Conservation (phyloP, 2,329 filamentous ascomycete genomes). For the Diaporthe vexans region DNA sequence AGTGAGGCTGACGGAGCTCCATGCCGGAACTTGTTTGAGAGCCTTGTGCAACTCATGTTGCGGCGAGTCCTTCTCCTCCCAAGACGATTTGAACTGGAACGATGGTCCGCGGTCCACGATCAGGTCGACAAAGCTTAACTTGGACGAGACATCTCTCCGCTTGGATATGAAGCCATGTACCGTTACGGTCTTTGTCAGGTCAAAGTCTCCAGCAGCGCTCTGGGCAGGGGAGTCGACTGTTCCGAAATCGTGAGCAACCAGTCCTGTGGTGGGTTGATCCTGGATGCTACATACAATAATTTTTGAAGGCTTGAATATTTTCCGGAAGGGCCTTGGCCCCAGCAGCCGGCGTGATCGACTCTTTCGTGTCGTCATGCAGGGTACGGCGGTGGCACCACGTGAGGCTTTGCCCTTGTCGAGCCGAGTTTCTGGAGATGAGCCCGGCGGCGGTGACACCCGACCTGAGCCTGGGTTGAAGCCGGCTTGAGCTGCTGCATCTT, state of each 20-base stretch:
- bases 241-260: slow-evolving; percentile 35
- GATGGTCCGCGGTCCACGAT: slow-evolving; percentile 48
- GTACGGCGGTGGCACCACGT: not conserved
- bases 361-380: slow-evolving; percentile 12
- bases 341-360: not conserved
- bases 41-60: slow-evolving; percentile 54
- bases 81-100: slow-evolving; percentile 60
- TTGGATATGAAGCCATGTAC: slow-evolving; percentile 81
- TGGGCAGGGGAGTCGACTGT: slow-evolving; percentile 51
- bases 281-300: slow-evolving; percentile 53
- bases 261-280: not conserved
- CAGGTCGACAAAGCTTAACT: slow-evolving; percentile 77
- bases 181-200: slow-evolving; percentile 58
- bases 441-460: slow-evolving; percentile 16
- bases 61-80: slow-evolving; percentile 52
- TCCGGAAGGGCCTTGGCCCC: not conserved
- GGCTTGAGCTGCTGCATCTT: slow-evolving; percentile 12
- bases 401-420: not conserved
- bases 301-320: slow-evolving; percentile 59
- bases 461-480: slow-evolving; percentile 6
- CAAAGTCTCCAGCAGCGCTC: slow-evolving; percentile 46
- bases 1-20: slow-evolving; percentile 67
- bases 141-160: slow-evolving; percentile 76
- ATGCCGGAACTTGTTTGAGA: slow-evolving; percentile 62
- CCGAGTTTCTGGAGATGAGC: slow-evolving; percentile 11